Conservation (phyloP, 2,329 filamentous ascomycete genomes). For the Colletotrichum navitas region DNA sequence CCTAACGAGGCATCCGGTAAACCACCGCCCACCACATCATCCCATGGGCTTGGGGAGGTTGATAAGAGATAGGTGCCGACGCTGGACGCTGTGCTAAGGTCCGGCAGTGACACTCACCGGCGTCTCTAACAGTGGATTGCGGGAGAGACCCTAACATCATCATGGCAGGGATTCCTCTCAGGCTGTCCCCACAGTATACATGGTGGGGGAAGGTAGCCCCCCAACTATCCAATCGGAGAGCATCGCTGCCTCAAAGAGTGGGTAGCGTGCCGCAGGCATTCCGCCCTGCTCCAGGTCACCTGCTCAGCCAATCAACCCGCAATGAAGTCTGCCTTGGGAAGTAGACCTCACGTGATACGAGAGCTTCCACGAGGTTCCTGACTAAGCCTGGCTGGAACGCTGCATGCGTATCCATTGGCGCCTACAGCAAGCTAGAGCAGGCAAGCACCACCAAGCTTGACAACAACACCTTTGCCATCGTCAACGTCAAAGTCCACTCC, state of each 20-base stretch:
- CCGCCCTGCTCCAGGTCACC: constrained; percentile 27
- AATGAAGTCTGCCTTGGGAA: background rate
- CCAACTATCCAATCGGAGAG: constrained; percentile 27
- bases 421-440: constrained; percentile 40
- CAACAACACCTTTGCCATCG: constrained; percentile 29
- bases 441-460: constrained; percentile 18
- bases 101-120: constrained; percentile 1
- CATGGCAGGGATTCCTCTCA: constrained; percentile 31
- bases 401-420: constrained; percentile 44
- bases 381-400: constrained; percentile 42
- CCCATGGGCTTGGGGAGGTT: constrained; percentile 30
- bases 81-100: constrained; percentile 17
- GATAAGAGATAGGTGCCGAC: constrained; percentile 42
- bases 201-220: constrained; percentile 1
- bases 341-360: background rate
- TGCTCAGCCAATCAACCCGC: constrained; percentile 27
- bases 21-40: constrained; percentile 39
- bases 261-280: constrained; percentile 33
- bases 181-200: constrained; percentile 21
- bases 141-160: constrained; percentile 41
- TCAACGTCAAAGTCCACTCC: constrained; percentile 20
- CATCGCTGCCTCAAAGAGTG: constrained; percentile 23
- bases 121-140: constrained; percentile 41
- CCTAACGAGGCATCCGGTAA: constrained; percentile 40
- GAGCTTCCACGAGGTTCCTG: constrained; percentile 14